Evolutionary conservation across 805 yeast genomes (phyloP), one percentile per base, ranked within the genome.

Genomic region (Schizosaccharomyces cryophilus): DNA sequence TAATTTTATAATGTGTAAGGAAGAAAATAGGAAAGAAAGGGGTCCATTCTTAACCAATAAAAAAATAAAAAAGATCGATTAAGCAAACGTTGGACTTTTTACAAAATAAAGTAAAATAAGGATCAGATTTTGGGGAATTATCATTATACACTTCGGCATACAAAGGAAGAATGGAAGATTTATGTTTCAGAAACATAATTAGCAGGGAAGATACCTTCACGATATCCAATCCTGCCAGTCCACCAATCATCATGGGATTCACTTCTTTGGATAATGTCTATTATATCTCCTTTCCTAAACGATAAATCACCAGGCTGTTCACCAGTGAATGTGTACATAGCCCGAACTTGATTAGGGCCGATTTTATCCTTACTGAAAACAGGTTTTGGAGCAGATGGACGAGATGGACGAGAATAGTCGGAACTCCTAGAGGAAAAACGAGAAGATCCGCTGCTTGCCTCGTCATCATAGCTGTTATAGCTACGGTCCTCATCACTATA

Each of bases 221-320:
- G 73, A 13, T 94, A 90, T 66, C 85, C 85, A 61, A 81, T 74
- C 69, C 85, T 81, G 31, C 98, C 98, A 0, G 96, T 87, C 98
- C 98, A 93, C 98, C 98, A 93, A 70, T 93, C 97, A 70, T 93
- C 95, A 60, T 82, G 80, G 15, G 95, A 84, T 7, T 85, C 89
- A 9, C 93, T 82, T 71, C 85, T 87, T 71, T 88, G 87, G 62
- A 86, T 74, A 65, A 93, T 85, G 54, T 87, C 83, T 66, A 93
- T 86, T 17, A 86, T 84, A 71, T 93, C 98, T 61, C 98, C 98
- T 75, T 93, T 93, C 66, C 80, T 83, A 77, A 93, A 93, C 4
- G 95, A 80, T 67, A 93, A 76, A 71, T 93, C 98, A 5, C 96
- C 96, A n/a, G 77, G 69, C 73, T 90, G 94, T 71, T 89, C 95